Percentiles rank a stretch among this genome's conserved stretches.
phyloP scores from a whole-genome alignment of 2,329 filamentous ascomycete genomes.

The Scorias spongiosa region DNA sequence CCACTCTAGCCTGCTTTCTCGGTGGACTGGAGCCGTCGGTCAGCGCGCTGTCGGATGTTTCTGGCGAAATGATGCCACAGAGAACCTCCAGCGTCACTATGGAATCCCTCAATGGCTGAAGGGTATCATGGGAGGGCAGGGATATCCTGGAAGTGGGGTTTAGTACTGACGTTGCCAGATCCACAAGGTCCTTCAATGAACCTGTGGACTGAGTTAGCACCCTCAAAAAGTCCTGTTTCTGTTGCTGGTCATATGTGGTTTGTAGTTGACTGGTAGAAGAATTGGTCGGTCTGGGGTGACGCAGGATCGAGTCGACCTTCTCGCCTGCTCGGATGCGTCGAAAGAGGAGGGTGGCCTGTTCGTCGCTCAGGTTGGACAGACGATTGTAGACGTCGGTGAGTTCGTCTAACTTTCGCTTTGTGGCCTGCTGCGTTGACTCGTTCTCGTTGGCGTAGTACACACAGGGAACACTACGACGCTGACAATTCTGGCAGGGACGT shows the following conservation, averaged over 20 bases:
- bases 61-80: background rate
- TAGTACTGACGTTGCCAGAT: background rate
- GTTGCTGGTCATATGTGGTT: background rate
- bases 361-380: slow-evolving; percentile 2
- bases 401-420: slow-evolving; percentile 9
- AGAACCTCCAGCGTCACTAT: background rate
- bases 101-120: background rate
- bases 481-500: slow-evolving; percentile 3
- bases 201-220: slow-evolving; percentile 4
- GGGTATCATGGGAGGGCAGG: background rate
- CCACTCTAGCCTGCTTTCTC: background rate
- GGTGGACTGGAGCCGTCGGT: background rate
- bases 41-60: background rate
- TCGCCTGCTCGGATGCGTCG: slow-evolving; percentile 4
- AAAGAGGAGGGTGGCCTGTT: slow-evolving; percentile 2
- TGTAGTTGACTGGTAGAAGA: background rate
- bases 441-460: slow-evolving; percentile 7
- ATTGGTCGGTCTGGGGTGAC: background rate
- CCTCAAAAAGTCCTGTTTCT: slow-evolving; percentile 2
- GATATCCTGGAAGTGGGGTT: background rate
- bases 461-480: slow-evolving; percentile 2
- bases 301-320: slow-evolving; percentile 3
- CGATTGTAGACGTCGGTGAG: slow-evolving; percentile 4
- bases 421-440: slow-evolving; percentile 6
- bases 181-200: slow-evolving; percentile 5